Conservation (phyloP, 768 basidiomycete genomes). For the Exsudoporus frostii region DNA sequence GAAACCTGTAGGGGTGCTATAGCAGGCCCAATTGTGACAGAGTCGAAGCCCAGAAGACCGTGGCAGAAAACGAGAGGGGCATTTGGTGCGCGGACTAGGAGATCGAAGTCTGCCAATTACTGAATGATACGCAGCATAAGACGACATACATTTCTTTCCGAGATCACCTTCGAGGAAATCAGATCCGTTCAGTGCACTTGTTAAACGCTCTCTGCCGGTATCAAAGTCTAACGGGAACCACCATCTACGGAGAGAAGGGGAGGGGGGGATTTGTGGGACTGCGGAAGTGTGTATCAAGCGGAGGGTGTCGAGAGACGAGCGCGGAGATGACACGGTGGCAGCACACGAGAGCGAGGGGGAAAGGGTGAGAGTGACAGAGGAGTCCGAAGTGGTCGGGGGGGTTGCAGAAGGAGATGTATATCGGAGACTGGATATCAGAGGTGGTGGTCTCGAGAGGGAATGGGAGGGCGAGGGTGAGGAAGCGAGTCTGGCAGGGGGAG, state of each 20-base stretch:
- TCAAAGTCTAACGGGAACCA: conserved; percentile 48
- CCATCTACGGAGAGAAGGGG: conserved; percentile 35
- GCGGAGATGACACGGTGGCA: conserved; percentile 28
- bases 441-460: conserved; percentile 43
- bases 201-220: conserved; percentile 39
- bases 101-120: background rate
- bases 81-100: conserved; percentile 67
- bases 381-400: conserved; percentile 39
- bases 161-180: conserved; percentile 42
- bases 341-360: conserved; percentile 17
- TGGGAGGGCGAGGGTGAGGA: conserved; percentile 33
- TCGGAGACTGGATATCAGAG: conserved; percentile 53
- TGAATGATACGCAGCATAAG: background rate
- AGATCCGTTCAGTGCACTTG: conserved; percentile 47
- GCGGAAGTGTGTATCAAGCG: conserved; percentile 39
- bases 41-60: conserved; percentile 88
- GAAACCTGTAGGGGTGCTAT: conserved; percentile 82
- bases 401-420: conserved; percentile 63
- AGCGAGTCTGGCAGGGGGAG: conserved; percentile 44
- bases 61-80: conserved; percentile 95
- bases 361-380: conserved; percentile 9
- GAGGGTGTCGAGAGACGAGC: conserved; percentile 57
- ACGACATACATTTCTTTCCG: conserved; percentile 58
- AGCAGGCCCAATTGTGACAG: conserved; percentile 71
- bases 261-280: conserved; percentile 27